Base-by-base conservation (phyloP, 2,329 filamentous ascomycete species). In the Alternaria sp. region DNA sequence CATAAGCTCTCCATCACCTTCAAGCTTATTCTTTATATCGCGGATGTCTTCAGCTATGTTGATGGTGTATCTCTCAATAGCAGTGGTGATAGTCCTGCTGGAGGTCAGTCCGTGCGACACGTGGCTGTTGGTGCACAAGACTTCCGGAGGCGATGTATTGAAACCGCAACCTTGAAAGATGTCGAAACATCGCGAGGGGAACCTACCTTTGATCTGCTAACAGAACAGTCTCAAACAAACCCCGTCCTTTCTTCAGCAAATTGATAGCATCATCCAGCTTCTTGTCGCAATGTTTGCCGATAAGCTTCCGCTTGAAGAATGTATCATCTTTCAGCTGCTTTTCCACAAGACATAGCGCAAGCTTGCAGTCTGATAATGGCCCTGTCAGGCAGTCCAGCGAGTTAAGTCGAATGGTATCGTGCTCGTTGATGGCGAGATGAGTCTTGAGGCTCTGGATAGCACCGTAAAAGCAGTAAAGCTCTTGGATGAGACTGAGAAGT, bases 81-180 rank as follows among this genome's bases (percentile, higher is more conserved):
- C 38, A 1, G n/a, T 40, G n/a, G 38, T 20, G n/a, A 40, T 20
- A 14, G n/a, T 40, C 0, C 38, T 40, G 2, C 18, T 2, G 3
- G 5, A 11, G 3, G 3, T 40, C 2, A 40, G n/a, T 6, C 0
- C 2, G 3, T 10, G 10, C 3, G n/a, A 20, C n/a, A 20, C 0
- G 3, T 40, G 10, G 2, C 3, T 40, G 5, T 12, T 20, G 2
- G 2, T 40, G n/a, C 9, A 40, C 8, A n/a, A 7, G 36, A 11
- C 10, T 11, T 12, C 28, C 11, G 11, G 9, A 9, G 36, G 8
- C 16, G 36, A 4, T 18, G 36, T 1, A 10, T 18, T 4, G 2
- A 5, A 7, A n/a, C 10, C 7, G 25, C 25, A 27, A 27, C 2
- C 25, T 27, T 38, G 8, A 2, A 9, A n/a, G 7, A 3, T 38